Percentiles rank a stretch among this genome's conserved stretches.
Conservation (phyloP, 805 yeast species). For the Lipomyces mesembrius region DNA sequence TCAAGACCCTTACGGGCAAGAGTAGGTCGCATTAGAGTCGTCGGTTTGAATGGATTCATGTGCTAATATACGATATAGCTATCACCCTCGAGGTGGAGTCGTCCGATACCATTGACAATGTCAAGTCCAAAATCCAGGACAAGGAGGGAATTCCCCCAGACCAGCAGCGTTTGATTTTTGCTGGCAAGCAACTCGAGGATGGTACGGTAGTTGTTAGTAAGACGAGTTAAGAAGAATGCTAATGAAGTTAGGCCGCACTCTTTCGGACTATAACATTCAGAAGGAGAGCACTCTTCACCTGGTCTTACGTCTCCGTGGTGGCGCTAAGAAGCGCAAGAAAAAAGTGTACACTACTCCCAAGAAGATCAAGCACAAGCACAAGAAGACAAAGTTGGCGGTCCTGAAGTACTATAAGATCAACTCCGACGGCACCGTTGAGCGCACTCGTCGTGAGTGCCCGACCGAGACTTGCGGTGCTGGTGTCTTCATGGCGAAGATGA, state of each 20-base stretch:
- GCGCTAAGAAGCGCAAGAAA: conserved; percentile 99
- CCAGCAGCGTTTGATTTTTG: conserved; percentile 95
- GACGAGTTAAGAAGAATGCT: conserved; percentile 40
- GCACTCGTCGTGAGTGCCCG: conserved; percentile 98
- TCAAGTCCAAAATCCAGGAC: conserved; percentile 95
- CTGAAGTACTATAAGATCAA: conserved; percentile 99
- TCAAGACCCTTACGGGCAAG: conserved; percentile 99
- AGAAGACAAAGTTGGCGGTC: conserved; percentile 98
- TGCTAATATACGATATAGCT: conserved; percentile 46
- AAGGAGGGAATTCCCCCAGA: conserved; percentile 98
- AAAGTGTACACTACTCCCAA: conserved; percentile 99
- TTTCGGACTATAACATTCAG: conserved; percentile 97
- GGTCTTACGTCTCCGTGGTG: conserved; percentile 98
- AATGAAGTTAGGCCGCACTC: conserved; percentile 71
- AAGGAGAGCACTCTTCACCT: conserved; percentile 96
- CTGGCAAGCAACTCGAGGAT: conserved; percentile 93
- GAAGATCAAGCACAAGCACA: conserved; percentile 99
- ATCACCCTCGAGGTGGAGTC: conserved; percentile 98
- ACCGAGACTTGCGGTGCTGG: conserved; percentile 95
- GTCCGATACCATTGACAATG: conserved; percentile 95
- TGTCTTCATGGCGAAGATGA: conserved; percentile 99
- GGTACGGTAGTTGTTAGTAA: conserved; percentile 43
- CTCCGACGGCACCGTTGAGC: conserved; percentile 97
- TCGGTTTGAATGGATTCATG: too few species aligned
- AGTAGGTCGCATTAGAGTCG: conserved; percentile 42